Percentiles rank a stretch among this genome's conserved stretches.
Evolutionary conservation across 306 rosid species (phyloP).

Genomic region (Ormosia emarginata): DNA sequence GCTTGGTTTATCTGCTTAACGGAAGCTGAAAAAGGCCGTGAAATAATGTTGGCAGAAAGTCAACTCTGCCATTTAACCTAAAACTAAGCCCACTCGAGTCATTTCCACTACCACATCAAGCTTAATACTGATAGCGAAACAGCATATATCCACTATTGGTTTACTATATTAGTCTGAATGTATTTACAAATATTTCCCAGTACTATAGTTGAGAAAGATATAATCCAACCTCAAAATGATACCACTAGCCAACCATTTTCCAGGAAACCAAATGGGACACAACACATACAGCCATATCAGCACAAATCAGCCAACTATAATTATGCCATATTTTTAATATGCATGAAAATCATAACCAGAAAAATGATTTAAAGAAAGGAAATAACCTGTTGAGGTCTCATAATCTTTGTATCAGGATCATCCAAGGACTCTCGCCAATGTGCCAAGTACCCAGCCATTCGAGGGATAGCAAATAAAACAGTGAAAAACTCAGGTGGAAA

Average conservation of each 20-base stretch:
- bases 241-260: background rate
- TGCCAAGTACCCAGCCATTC: slow-evolving; percentile 94
- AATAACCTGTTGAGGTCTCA: slow-evolving; percentile 88
- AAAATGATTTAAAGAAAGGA: slow-evolving; percentile 7
- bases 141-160: background rate
- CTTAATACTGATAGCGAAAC: background rate
- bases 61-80: background rate
- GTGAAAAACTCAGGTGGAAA: slow-evolving; percentile 87
- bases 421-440: slow-evolving; percentile 96
- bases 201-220: background rate
- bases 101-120: background rate
- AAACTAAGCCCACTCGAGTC: background rate
- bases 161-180: background rate
- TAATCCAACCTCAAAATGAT: background rate
- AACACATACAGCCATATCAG: background rate
- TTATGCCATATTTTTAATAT: background rate
- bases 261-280: background rate
- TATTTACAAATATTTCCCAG: background rate
- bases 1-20: background rate
- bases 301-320: background rate
- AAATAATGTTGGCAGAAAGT: background rate
- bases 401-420: slow-evolving; percentile 89
- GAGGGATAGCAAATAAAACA: slow-evolving; percentile 81
- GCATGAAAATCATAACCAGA: background rate
- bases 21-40: background rate